phyloP scores from a whole-genome alignment of 1,284 basidiomycete species.

The Fomes fomentarius region DNA sequence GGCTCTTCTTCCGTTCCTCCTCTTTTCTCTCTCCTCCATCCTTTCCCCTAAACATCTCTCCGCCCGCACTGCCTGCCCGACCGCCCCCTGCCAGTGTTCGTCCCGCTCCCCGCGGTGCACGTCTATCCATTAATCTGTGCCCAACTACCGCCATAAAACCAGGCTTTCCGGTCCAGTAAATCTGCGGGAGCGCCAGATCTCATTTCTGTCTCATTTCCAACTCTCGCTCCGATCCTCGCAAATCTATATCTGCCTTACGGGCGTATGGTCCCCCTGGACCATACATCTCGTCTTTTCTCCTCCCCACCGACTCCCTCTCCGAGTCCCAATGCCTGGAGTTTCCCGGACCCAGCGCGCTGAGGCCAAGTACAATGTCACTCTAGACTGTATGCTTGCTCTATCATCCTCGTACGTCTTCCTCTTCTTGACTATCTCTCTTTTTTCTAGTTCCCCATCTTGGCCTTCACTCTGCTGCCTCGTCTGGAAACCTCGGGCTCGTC shows the following conservation, averaged over 20 bases:
- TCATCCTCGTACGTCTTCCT: not conserved
- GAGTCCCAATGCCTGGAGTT: slow-evolving; percentile 35
- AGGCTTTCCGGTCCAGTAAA: slow-evolving; percentile 7
- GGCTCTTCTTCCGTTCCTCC: slow-evolving; percentile 1
- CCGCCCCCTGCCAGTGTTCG: not conserved
- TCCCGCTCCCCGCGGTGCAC: not conserved
- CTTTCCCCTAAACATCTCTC: not conserved
- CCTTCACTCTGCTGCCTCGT: slow-evolving; percentile 86
- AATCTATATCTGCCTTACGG: slow-evolving; percentile 19
- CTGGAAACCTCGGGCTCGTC: slow-evolving; percentile 86
- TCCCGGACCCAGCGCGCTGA: slow-evolving; percentile 49
- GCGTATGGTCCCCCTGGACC: slow-evolving; percentile 9
- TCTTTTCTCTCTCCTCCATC: slow-evolving; percentile 16
- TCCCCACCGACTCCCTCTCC: slow-evolving; percentile 4
- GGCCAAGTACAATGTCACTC: slow-evolving; percentile 78
- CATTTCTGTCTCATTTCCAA: slow-evolving; percentile 2
- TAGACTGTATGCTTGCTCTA: slow-evolving; percentile 61
- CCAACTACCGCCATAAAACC: not conserved
- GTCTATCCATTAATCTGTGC: not conserved
- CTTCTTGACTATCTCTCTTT: slow-evolving; percentile 9
- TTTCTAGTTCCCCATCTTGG: slow-evolving; percentile 80
- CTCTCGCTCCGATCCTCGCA: slow-evolving; percentile 18
- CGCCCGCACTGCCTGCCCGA: not conserved
- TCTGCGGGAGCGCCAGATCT: slow-evolving; percentile 22
- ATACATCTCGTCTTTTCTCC: not conserved